These are phyloP conservation scores for Cytospora chrysosperma DNA, from an alignment of 2,329 filamentous ascomycete species.

Conservation along the genomic window DNA sequence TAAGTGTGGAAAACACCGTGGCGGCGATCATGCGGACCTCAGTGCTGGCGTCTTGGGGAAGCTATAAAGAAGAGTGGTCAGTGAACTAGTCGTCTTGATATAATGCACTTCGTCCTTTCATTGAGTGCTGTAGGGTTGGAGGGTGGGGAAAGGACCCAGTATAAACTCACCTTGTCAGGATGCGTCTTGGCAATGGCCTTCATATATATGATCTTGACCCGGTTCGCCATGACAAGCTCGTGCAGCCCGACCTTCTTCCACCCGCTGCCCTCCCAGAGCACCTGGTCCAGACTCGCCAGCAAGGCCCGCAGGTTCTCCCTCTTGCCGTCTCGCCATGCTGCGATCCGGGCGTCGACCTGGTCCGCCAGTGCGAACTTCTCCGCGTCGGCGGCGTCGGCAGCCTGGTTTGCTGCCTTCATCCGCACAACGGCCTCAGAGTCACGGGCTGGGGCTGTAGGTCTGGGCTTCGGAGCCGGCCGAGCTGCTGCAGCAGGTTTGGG, in stretches of 20 bases:
- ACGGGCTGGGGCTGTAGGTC: constrained; percentile 46
- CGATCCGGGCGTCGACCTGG: constrained; percentile 75
- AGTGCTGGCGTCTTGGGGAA: constrained; percentile 63
- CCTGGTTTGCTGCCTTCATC: constrained; percentile 79
- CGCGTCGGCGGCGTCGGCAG: constrained; percentile 82
- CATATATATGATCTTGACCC: constrained; percentile 98
- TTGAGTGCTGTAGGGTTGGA: not conserved
- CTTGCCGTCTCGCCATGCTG: constrained; percentile 86
- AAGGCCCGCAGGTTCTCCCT: constrained; percentile 88
- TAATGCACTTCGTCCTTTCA: not conserved
- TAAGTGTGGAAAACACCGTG: constrained; percentile 65
- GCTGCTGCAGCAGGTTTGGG: constrained; percentile 41
- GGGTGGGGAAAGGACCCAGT: constrained; percentile 15
- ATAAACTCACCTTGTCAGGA: constrained; percentile 83
- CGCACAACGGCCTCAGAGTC: constrained; percentile 77
- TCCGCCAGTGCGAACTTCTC: constrained; percentile 91
- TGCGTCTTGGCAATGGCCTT: constrained; percentile 98
- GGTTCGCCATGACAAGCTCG: constrained; percentile 87
- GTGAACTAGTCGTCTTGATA: not conserved
- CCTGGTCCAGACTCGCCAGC: constrained; percentile 79
- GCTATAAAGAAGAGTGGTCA: constrained; percentile 40
- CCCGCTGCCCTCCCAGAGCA: constrained; percentile 87
- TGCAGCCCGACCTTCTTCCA: constrained; percentile 98
- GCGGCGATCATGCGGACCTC: constrained; percentile 66
- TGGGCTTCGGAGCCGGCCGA: constrained; percentile 46